phyloP scores from a whole-genome alignment of 2,329 filamentous ascomycete genomes.

The Coniochaeta sp. region DNA sequence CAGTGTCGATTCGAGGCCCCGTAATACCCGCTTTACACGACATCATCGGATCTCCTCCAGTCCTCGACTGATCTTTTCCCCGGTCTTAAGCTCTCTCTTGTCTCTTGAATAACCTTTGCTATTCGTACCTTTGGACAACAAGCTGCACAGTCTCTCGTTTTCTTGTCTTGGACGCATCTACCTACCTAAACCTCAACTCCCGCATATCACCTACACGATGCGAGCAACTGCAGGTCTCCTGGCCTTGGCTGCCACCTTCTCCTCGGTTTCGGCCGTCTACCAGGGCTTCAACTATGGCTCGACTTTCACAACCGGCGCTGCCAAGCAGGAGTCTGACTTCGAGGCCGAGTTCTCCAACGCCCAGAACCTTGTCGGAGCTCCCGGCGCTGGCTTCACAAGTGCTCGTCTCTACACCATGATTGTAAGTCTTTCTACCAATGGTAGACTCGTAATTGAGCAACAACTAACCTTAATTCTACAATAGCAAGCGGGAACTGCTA shows the following conservation, averaged over 20 bases:
- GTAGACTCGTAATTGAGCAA: neutral
- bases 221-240: slow-evolving; percentile 16
- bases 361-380: slow-evolving; percentile 54
- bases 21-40: slow-evolving; percentile 1
- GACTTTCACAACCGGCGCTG: slow-evolving; percentile 50
- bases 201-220: neutral
- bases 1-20: neutral
- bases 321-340: slow-evolving; percentile 59
- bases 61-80: neutral
- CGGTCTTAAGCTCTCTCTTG: neutral
- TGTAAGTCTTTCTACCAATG: slow-evolving; percentile 25
- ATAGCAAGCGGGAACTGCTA: slow-evolving; percentile 58
- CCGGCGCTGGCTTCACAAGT: slow-evolving; percentile 52
- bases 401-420: slow-evolving; percentile 72
- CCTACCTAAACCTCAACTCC: neutral
- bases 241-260: slow-evolving; percentile 25
- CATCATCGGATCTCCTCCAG: neutral
- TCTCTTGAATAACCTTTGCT: neutral
- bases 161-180: neutral
- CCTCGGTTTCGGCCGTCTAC: slow-evolving; percentile 28
- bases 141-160: neutral
- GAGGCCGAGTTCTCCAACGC: slow-evolving; percentile 63
- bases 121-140: neutral
- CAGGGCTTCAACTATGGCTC: slow-evolving; percentile 71
- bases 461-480: slow-evolving; percentile 1